Evolutionary conservation across 306 rosid species (phyloP), one percentile per base, ranked within the genome.

Genomic region (Hippophae tibetana): DNA sequence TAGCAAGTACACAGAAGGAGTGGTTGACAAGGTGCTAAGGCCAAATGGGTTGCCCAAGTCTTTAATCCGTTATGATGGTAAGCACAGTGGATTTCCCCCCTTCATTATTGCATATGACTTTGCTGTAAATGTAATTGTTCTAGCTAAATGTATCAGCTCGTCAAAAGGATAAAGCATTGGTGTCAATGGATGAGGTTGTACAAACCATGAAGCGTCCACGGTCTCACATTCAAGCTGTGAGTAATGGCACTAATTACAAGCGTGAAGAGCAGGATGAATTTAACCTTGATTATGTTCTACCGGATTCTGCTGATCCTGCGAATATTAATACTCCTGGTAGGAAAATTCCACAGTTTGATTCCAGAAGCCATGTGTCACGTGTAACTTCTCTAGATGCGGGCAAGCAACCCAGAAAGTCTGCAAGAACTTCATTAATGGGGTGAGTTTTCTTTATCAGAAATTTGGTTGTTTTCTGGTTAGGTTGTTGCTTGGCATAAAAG

Each of bases 1-100:
- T 50, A 84, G 93, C 78, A 92, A 85, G 74, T 81, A 72, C 86
- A 78, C 99, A 45, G 99, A 92, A 82, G 99, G 96, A 38, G 74
- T 85, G 58, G 78, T 72, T 66, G 95, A 86, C 47, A 83, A 78
- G 75, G 85, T 50, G 45, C 68, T 82, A 44, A 77, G 85, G 72
- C 92, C 89, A 65, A 92, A 87, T 66, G 96, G 89, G 54, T 70
- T 92, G 67, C 80, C 99, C 1, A 84, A 81, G 74, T 92, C 99
- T 23, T 82, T 92, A 68, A 85, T 82, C 61, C 86, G 89, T 13
- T 86, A 79, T 14, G 95, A 85, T 64, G 78, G 98, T 87, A 77
- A 77, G 78, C 54, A 65, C 61, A 10, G 56, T 41, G 43, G 8
- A 18, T 9, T 47, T 13, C 23, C 23, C 23, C 23, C 23, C 57